phyloP scores from a whole-genome alignment of 345 rosid species.

The Citrus reticulata region DNA sequence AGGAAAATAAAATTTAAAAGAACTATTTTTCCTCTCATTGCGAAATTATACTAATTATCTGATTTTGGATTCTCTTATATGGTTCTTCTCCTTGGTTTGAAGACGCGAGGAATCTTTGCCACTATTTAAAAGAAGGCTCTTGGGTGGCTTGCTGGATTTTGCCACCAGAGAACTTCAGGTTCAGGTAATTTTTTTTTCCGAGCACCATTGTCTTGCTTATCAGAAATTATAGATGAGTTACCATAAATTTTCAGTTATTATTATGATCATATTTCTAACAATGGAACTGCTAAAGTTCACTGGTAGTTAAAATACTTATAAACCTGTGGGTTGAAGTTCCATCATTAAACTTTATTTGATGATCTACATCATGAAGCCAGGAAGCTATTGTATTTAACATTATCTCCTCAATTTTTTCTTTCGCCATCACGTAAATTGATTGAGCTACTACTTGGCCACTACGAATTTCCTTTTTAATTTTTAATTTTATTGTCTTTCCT shows the following conservation, averaged over 20 bases:
- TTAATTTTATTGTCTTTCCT: not conserved
- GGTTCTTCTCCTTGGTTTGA: conserved; percentile 27
- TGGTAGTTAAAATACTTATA: not conserved
- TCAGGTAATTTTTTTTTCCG: conserved; percentile 53
- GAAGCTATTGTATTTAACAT: not conserved
- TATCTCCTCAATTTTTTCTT: not conserved
- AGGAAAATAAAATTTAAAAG: conserved; percentile 1
- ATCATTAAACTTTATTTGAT: not conserved
- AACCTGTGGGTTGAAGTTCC: not conserved
- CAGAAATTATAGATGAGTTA: not conserved
- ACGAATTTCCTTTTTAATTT: not conserved
- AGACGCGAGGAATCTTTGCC: conserved; percentile 99
- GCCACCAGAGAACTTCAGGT: conserved; percentile 96
- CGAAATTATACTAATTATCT: not conserved
- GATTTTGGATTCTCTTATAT: conserved; percentile 14
- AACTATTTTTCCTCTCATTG: not conserved
- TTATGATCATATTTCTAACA: not conserved
- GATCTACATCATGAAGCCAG: not conserved
- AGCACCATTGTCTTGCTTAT: conserved; percentile 7
- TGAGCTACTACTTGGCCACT: not conserved
- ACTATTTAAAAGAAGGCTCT: conserved; percentile 89
- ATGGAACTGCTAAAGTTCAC: not conserved
- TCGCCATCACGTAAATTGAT: not conserved
- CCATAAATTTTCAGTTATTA: not conserved
- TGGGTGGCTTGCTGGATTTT: conserved; percentile 93